Conservation (phyloP, 202 grass and related monocot genomes). For the Brachypodium distachyon region DNA sequence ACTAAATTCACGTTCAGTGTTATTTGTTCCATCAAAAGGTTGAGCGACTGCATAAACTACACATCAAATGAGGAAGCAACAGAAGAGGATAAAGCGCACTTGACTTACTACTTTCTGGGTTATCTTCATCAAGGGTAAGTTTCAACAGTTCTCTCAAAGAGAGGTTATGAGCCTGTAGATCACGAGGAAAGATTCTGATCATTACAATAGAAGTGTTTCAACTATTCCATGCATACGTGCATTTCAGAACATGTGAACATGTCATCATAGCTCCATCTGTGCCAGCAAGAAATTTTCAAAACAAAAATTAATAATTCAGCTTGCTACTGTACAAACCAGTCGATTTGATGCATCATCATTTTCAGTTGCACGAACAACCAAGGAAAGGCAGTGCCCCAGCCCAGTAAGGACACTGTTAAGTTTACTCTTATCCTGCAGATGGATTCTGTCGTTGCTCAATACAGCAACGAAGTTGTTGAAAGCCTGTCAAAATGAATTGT, state of each 20-base stretch:
- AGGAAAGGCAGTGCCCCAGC: conserved; percentile 70
- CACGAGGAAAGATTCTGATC: background rate
- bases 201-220: background rate
- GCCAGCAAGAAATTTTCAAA: background rate
- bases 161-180: conserved; percentile 17
- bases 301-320: background rate
- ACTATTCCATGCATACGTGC: background rate
- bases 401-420: conserved; percentile 78
- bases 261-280: background rate
- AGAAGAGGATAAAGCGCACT: background rate
- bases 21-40: conserved; percentile 5
- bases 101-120: conserved; percentile 14
- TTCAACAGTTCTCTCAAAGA: conserved; percentile 23
- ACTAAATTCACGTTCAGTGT: background rate
- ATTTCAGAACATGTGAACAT: conserved; percentile 11
- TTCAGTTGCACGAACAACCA: conserved; percentile 34
- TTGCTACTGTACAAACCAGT: conserved; percentile 39
- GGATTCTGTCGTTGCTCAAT: conserved; percentile 64
- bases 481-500: conserved; percentile 39
- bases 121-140: conserved; percentile 24
- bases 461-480: conserved; percentile 72
- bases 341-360: conserved; percentile 28
- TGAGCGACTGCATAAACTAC: background rate
- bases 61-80: background rate
- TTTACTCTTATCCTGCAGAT: conserved; percentile 89